A percentile compares a stretch with the other conserved stretches of the same genome.
Evolutionary conservation across 2,329 filamentous ascomycete genomes (phyloP).

Genomic region (Aspergillus nomiae): DNA sequence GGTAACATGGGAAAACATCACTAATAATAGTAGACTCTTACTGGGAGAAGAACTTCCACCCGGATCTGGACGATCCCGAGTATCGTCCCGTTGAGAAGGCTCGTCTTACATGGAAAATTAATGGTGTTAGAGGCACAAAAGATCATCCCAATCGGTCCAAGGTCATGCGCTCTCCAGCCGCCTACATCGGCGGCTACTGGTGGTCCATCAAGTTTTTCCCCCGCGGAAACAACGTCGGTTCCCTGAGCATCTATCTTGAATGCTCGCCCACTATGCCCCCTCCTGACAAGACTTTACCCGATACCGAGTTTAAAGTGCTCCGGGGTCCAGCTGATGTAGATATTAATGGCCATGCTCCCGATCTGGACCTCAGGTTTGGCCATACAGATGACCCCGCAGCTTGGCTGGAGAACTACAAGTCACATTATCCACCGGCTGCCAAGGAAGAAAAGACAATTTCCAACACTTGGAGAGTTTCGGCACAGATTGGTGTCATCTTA

Average conservation of each 20-base stretch:
- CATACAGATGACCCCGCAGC: constrained; percentile 28
- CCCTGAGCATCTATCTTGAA: constrained; percentile 63
- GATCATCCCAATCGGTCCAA: constrained; percentile 61
- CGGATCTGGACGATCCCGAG: constrained; percentile 60
- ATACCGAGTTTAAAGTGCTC: constrained; percentile 44
- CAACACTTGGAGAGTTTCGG: constrained; percentile 54
- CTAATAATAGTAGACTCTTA: constrained; percentile 47
- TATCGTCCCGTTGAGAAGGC: constrained; percentile 56
- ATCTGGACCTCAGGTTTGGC: constrained; percentile 33
- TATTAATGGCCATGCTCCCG: constrained; percentile 33
- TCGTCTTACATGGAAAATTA: constrained; percentile 61
- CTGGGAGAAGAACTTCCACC: constrained; percentile 61
- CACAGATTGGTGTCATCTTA: constrained; percentile 62
- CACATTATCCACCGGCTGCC: constrained; percentile 25
- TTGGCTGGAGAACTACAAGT: constrained; percentile 36
- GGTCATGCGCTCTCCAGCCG: constrained; percentile 60
- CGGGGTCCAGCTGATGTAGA: constrained; percentile 39
- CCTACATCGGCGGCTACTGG: constrained; percentile 60
- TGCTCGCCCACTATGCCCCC: constrained; percentile 55
- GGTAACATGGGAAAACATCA: not conserved
- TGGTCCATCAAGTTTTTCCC: constrained; percentile 69
- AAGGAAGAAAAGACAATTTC: constrained; percentile 12
- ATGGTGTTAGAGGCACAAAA: constrained; percentile 61
- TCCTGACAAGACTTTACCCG: constrained; percentile 38
- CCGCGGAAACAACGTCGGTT: constrained; percentile 60